Evolutionary conservation across 768 basidiomycete genomes (phyloP).

Genomic region (Tylopilus cervinicoccineus): DNA sequence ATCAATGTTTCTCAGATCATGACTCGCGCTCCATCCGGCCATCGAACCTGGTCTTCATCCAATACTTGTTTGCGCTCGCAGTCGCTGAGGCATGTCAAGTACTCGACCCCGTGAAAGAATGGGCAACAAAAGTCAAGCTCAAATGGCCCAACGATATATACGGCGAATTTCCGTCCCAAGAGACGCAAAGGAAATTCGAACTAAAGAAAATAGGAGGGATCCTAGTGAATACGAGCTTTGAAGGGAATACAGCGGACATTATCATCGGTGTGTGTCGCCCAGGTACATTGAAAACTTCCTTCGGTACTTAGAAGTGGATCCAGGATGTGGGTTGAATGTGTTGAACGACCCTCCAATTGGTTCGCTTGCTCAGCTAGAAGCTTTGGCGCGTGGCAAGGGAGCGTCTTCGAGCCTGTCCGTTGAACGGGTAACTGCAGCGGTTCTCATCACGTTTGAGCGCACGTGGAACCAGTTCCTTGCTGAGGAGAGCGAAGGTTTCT

Average conservation of each 20-base stretch:
- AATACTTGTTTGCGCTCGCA: constrained; percentile 88
- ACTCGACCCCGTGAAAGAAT: constrained; percentile 41
- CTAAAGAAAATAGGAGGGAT: constrained; percentile 87
- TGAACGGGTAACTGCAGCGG: constrained; percentile 70
- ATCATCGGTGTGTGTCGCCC: constrained; percentile 65
- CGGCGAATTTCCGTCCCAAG: constrained; percentile 49
- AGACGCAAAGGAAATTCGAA: constrained; percentile 31
- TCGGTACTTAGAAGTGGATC: constrained; percentile 1
- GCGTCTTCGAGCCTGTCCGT: constrained; percentile 43
- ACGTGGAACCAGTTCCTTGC: constrained; percentile 74
- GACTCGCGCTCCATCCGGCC: constrained; percentile 23
- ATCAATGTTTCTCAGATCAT: background rate
- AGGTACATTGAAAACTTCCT: background rate
- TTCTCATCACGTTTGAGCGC: constrained; percentile 71
- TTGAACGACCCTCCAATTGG: constrained; percentile 78
- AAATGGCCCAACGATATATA: constrained; percentile 99
- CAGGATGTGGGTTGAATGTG: constrained; percentile 89
- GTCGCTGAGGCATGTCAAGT: constrained; percentile 79
- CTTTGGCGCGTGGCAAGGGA: constrained; percentile 17
- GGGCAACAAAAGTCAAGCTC: constrained; percentile 59
- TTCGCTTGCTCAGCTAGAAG: constrained; percentile 70
- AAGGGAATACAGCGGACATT: constrained; percentile 66
- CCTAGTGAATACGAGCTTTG: constrained; percentile 83
- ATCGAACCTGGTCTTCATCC: constrained; percentile 80
- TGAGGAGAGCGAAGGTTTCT: constrained; percentile 57